Evolutionary conservation across 805 yeast genomes (phyloP).

Genomic region (Geotrichum ghanense): DNA sequence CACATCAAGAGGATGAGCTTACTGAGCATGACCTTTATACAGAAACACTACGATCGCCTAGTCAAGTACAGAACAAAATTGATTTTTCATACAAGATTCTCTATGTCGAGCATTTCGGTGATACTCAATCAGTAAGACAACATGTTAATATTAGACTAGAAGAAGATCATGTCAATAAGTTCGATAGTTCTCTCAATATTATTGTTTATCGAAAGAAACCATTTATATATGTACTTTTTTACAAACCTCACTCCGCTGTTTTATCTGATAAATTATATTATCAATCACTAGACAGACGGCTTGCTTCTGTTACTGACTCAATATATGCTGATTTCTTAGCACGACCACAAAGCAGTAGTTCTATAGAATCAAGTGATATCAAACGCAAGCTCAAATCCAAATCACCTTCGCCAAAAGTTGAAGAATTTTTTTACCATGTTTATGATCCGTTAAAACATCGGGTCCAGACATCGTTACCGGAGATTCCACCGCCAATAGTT

Average conservation of each 20-base stretch:
- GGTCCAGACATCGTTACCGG: conserved; percentile 15
- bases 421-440: conserved; percentile 15
- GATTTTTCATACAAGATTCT: not conserved
- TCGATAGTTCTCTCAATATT: conserved; percentile 4
- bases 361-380: not conserved
- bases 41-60: not conserved
- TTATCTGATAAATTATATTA: conserved; percentile 7
- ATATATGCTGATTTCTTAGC: conserved; percentile 11
- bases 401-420: not conserved
- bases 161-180: conserved; percentile 3
- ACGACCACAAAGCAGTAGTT: not conserved
- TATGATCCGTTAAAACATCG: conserved; percentile 7
- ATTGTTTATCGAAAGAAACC: conserved; percentile 18
- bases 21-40: not conserved
- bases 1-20: not conserved
- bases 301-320: conserved; percentile 19
- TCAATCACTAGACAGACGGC: conserved; percentile 14
- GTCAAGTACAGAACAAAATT: not conserved
- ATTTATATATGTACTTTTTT: conserved; percentile 15
- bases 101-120: not conserved
- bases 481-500: conserved; percentile 9
- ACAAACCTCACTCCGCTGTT: conserved; percentile 1
- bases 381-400: not conserved
- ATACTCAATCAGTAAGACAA: conserved; percentile 2
- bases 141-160: conserved; percentile 5